Evolutionary conservation across 2,329 filamentous ascomycete genomes (phyloP).

Genomic region (Paraconiothyrium brasiliense): DNA sequence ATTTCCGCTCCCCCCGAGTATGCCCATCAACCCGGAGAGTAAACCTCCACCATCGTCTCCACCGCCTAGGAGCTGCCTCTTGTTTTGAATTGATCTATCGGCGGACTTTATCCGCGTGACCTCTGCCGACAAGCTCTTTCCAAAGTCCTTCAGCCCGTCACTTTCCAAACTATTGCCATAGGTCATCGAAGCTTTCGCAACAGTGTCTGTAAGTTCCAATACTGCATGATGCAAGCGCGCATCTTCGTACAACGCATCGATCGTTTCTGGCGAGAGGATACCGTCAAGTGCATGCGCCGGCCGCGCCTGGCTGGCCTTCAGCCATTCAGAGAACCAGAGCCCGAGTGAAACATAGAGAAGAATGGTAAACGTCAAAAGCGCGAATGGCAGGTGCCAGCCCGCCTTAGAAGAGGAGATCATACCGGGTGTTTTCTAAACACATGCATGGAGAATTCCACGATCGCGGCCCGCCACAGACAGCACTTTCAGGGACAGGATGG

Average conservation of each 20-base stretch:
- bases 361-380: conserved; percentile 22
- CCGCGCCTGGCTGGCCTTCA: conserved; percentile 11
- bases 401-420: conserved; percentile 40
- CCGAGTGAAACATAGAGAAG: conserved; percentile 28
- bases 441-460: conserved; percentile 15
- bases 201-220: conserved; percentile 31
- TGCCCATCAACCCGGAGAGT: conserved; percentile 12
- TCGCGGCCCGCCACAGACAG: conserved; percentile 24
- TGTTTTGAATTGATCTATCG: conserved; percentile 1
- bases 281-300: conserved; percentile 18
- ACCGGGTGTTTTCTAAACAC: conserved; percentile 25
- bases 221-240: conserved; percentile 32
- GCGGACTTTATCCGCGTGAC: conserved; percentile 14
- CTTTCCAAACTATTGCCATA: conserved; percentile 28
- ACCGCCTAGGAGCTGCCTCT: conserved; percentile 19
- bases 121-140: conserved; percentile 27
- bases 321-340: conserved; percentile 28
- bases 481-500: conserved; percentile 10
- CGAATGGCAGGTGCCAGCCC: conserved; percentile 38
- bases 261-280: conserved; percentile 32
- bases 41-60: conserved; percentile 9
- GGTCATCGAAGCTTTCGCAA: conserved; percentile 32
- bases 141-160: conserved; percentile 28
- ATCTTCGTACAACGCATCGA: conserved; percentile 38
- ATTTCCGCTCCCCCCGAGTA: conserved; percentile 19